Evolutionary conservation across 768 basidiomycete genomes (phyloP).

Genomic region (Lyophyllum atratum): DNA sequence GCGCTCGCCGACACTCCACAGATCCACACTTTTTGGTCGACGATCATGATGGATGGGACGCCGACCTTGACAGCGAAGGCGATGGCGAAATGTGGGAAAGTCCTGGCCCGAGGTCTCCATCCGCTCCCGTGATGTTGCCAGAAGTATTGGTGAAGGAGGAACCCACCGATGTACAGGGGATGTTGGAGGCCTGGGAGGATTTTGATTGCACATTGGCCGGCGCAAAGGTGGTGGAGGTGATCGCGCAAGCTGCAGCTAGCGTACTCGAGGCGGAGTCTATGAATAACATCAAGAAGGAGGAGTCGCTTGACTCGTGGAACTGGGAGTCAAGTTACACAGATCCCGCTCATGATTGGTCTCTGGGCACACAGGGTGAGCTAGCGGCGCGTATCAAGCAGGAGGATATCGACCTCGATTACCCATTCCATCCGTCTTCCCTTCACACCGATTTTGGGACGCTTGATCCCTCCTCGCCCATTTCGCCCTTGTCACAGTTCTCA

Average conservation of each 20-base stretch:
- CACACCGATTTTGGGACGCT: conserved; percentile 23
- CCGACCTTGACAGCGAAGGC: conserved; percentile 53
- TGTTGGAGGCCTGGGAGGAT: conserved; percentile 73
- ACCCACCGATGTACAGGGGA: conserved; percentile 59
- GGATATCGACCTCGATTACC: conserved; percentile 42
- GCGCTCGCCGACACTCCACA: conserved; percentile 33
- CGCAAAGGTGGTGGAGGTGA: conserved; percentile 44
- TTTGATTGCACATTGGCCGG: conserved; percentile 48
- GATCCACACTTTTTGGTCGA: conserved; percentile 24
- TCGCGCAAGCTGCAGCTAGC: conserved; percentile 37
- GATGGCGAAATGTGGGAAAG: conserved; percentile 67
- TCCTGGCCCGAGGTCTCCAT: conserved; percentile 65
- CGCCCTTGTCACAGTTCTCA: conserved; percentile 29
- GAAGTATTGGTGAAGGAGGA: conserved; percentile 58
- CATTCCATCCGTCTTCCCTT: conserved; percentile 32
- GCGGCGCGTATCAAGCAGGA: conserved; percentile 47
- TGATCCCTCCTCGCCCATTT: conserved; percentile 28
- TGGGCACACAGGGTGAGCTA: conserved; percentile 29
- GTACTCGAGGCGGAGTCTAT: conserved; percentile 28
- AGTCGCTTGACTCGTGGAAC: conserved; percentile 46
- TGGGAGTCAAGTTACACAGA: conserved; percentile 37
- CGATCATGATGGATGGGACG: conserved; percentile 44
- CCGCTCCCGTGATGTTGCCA: conserved; percentile 43
- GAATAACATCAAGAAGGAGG: conserved; percentile 46
- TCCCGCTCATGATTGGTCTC: conserved; percentile 27